Conservation (phyloP, 2,329 filamentous ascomycete species). For the Curvularia spicifera region DNA sequence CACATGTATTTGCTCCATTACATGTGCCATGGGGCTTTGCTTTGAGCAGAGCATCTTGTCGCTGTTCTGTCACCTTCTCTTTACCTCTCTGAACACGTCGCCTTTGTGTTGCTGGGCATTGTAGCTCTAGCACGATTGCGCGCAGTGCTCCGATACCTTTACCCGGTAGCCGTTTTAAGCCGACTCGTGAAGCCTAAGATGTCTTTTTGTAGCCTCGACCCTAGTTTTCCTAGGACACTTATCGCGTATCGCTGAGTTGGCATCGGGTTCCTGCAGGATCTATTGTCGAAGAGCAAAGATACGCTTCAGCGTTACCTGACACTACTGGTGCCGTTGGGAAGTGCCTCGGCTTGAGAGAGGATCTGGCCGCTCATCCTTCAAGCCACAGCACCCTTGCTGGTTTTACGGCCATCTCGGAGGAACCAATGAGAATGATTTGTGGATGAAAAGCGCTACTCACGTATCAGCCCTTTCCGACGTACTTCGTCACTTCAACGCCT, state of each 20-base stretch:
- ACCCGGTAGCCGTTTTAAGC: constrained; percentile 8
- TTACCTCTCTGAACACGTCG: background rate
- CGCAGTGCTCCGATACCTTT: constrained; percentile 8
- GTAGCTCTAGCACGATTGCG: background rate
- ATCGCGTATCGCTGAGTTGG: background rate
- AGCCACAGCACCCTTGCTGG: background rate
- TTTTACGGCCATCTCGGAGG: background rate
- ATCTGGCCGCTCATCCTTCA: background rate
- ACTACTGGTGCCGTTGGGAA: background rate
- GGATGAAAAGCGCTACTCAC: background rate
- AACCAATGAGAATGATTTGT: background rate
- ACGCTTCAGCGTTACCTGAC: background rate
- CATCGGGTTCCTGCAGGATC: background rate
- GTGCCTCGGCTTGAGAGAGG: background rate
- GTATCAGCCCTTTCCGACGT: background rate
- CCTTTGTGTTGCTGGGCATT: background rate
- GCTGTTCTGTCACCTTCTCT: background rate
- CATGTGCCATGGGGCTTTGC: background rate
- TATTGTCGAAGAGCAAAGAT: background rate
- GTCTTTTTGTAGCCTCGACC: background rate
- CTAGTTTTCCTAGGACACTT: background rate
- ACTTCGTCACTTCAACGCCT: background rate
- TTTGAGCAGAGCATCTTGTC: background rate
- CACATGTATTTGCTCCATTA: background rate
- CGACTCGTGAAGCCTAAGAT: background rate